Percentiles rank a stretch among this genome's conserved stretches.
These are phyloP conservation scores for Ophiostoma montium DNA, from an alignment of 2,329 filamentous ascomycete species.

Conservation along the genomic window DNA sequence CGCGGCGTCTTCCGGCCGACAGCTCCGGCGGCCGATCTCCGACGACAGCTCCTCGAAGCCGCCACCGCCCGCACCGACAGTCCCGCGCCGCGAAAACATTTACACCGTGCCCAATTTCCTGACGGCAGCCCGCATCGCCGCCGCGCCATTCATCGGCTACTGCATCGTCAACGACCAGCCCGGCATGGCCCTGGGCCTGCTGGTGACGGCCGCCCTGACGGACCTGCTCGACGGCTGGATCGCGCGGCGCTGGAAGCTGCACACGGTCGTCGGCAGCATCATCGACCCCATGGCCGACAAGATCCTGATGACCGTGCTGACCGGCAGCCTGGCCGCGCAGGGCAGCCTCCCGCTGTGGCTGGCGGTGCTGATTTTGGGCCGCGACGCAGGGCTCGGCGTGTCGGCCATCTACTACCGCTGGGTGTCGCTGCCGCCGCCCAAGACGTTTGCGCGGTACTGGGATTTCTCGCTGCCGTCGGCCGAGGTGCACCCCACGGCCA, in stretches of 20 bases:
- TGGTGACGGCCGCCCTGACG: conserved; percentile 81
- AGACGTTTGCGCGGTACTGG: conserved; percentile 89
- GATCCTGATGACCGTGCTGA: conserved; percentile 83
- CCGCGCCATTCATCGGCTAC: conserved; percentile 77
- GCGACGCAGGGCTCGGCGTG: conserved; percentile 70
- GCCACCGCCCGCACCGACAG: not conserved
- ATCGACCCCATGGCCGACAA: conserved; percentile 98
- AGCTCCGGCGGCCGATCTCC: not conserved
- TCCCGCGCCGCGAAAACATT: conserved; percentile 62
- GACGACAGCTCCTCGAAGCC: not conserved
- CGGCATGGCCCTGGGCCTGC: conserved; percentile 65
- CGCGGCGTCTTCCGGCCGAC: not conserved
- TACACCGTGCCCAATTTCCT: conserved; percentile 93
- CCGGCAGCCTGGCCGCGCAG: conserved; percentile 70
- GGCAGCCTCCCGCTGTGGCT: conserved; percentile 78
- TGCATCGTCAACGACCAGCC: conserved; percentile 74
- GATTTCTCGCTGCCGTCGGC: conserved; percentile 86
- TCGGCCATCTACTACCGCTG: conserved; percentile 91
- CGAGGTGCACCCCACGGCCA: conserved; percentile 68
- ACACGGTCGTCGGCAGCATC: conserved; percentile 88
- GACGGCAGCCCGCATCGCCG: conserved; percentile 70
- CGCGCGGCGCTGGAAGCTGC: conserved; percentile 70
- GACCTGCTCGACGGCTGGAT: conserved; percentile 93
- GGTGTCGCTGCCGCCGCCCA: conserved; percentile 84
- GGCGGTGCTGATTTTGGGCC: conserved; percentile 76